Evolutionary conservation across 306 rosid genomes (phyloP).

Genomic region (Senna siamea): DNA sequence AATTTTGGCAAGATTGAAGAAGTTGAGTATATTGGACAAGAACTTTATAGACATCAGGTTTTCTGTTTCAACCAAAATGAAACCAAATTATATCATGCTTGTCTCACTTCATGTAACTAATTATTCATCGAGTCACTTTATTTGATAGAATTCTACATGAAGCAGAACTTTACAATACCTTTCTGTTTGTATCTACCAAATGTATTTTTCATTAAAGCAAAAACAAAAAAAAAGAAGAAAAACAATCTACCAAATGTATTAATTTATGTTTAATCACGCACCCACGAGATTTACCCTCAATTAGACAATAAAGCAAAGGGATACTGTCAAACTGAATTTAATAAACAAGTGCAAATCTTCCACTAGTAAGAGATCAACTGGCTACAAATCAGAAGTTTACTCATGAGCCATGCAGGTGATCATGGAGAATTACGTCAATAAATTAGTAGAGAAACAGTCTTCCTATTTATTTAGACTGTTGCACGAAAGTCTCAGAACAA

Average conservation of each 20-base stretch:
- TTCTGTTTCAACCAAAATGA: background rate
- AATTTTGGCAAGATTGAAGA: background rate
- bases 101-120: background rate
- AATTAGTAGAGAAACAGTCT: conserved; percentile 18
- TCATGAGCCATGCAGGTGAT: conserved; percentile 10
- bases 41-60: background rate
- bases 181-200: background rate
- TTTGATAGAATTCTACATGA: background rate
- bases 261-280: background rate
- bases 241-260: background rate
- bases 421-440: background rate
- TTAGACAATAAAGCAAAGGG: background rate
- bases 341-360: background rate
- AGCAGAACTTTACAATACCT: background rate
- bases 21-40: background rate
- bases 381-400: conserved; percentile 22
- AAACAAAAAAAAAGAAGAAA: too few relatives aligned
- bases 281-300: background rate
- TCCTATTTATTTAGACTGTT: conserved; percentile 12
- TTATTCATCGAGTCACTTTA: background rate
- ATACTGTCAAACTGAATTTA: background rate
- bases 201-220: background rate
- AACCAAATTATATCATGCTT: background rate
- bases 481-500: conserved; percentile 20
- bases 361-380: conserved; percentile 28